Base-by-base conservation (phyloP, 371 early-diverging fungal genomes). In the Caulochytrium protostelioides region DNA sequence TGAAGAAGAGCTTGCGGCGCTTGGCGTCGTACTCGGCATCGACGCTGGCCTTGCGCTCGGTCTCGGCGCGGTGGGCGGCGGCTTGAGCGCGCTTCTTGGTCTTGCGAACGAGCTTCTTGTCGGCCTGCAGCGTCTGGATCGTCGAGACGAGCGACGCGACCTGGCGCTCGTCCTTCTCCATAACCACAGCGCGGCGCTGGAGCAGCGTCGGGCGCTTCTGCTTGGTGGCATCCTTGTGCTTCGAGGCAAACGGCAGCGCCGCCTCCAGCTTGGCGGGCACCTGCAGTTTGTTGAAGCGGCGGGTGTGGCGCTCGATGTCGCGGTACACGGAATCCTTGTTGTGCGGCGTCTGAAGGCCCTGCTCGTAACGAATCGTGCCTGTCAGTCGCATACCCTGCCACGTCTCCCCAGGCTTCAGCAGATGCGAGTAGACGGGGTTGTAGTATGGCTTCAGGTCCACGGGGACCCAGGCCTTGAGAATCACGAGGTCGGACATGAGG, bases 381-480 rank as follows among this genome's bases (percentile, higher is more conserved):
- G 76, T 78, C 18, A 79, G 57, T 22, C 87, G 71, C 83, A 95
- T 83, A 25, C 89, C 91, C 42, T 70, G 63, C 89, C 89, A 84
- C 26, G 57, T 61, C 21, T 16, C 33, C 47, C 59, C 55, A 16
- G 18, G 37, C 26, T 57, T 47, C 38, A 83, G 44, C 22, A 91
- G 52, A 32, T 82, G 63, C 28, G 79, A 84, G 20, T 83, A 86
- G 31, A 89, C 89, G 9, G 91, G 90, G 52, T 89, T 91, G 64
- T 84, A 95, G 61, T 73, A 85, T 54, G 77, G 74, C 46, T 82
- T 77, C 37, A 84, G 84, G 47, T 80, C 78, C 34, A 92, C 73
- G 13, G 89, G 83, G 52, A 86, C 83, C 89, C 95, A 97, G 5
- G 97, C 90, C 30, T 90, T 67, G 47, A 98, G 59, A 55, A 95